These are phyloP conservation scores for Scortechinia acanthostroma DNA, from an alignment of 2,329 filamentous ascomycete genomes.

Conservation along the genomic window DNA sequence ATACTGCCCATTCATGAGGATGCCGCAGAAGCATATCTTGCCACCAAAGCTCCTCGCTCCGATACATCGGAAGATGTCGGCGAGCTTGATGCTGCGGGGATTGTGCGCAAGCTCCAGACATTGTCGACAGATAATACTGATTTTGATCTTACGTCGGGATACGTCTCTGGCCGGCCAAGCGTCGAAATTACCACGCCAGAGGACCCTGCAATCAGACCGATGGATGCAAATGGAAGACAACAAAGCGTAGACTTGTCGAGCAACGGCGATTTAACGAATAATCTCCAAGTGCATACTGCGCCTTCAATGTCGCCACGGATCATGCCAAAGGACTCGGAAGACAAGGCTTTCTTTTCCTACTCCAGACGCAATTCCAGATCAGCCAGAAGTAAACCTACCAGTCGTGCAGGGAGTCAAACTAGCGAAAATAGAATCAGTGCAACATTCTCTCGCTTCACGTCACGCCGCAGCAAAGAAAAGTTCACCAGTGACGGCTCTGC, in stretches of 20 bases:
- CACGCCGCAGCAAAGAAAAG: conserved; percentile 13
- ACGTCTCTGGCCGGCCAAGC: conserved; percentile 36
- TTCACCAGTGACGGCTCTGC: background rate
- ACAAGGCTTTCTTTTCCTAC: conserved; percentile 18
- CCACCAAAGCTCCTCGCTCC: background rate
- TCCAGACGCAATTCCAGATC: background rate
- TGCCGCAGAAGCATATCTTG: background rate
- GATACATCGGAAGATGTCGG: conserved; percentile 42
- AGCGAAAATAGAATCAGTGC: conserved; percentile 50
- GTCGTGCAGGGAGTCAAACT: conserved; percentile 48
- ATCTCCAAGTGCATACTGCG: conserved; percentile 8
- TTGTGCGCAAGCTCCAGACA: conserved; percentile 17
- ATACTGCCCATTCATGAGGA: conserved; percentile 71
- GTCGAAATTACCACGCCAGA: conserved; percentile 12
- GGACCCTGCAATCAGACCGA: background rate
- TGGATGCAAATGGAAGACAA: background rate
- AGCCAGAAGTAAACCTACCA: conserved; percentile 14
- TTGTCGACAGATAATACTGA: conserved; percentile 31
- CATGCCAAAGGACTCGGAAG: conserved; percentile 37
- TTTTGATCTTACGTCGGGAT: conserved; percentile 47
- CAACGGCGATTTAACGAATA: conserved; percentile 40
- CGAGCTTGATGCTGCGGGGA: conserved; percentile 31
- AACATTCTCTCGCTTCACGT: conserved; percentile 43
- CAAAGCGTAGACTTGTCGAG: too few relatives aligned
- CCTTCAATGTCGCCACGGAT: conserved; percentile 17